Percentiles rank a stretch among this genome's conserved stretches.
Evolutionary conservation across 768 basidiomycete genomes (phyloP).

Genomic region (Panus rudis): DNA sequence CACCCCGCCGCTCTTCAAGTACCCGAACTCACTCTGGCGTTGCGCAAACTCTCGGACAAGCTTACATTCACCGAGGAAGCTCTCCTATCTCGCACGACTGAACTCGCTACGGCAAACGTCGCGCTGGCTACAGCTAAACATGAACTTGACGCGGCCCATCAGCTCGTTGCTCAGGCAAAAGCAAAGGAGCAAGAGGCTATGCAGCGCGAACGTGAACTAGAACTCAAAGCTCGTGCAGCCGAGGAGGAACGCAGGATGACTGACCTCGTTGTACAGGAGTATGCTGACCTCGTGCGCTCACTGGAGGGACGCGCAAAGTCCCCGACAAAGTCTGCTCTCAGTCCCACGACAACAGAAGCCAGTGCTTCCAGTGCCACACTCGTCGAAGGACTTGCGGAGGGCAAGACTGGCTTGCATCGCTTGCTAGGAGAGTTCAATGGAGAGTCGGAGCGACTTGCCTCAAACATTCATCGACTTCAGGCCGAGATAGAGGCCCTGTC

Average conservation of each 20-base stretch:
- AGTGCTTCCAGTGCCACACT: constrained; percentile 13
- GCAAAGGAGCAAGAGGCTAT: constrained; percentile 48
- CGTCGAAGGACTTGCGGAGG: constrained; percentile 34
- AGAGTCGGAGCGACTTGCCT: constrained; percentile 40
- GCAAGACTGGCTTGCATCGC: constrained; percentile 40
- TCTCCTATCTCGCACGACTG: constrained; percentile 40
- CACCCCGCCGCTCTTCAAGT: constrained; percentile 33
- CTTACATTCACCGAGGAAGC: constrained; percentile 53
- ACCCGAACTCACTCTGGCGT: constrained; percentile 57
- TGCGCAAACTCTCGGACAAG: constrained; percentile 64
- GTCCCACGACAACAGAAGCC: background rate
- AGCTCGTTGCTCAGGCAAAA: constrained; percentile 45
- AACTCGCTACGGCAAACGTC: constrained; percentile 36
- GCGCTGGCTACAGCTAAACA: constrained; percentile 38
- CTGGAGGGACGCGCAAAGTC: constrained; percentile 40
- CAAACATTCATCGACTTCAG: constrained; percentile 35
- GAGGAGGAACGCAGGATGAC: constrained; percentile 57
- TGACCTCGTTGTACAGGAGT: constrained; percentile 63
- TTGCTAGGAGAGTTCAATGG: constrained; percentile 43
- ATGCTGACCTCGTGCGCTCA: constrained; percentile 65
- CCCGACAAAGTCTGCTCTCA: constrained; percentile 5
- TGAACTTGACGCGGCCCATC: constrained; percentile 45
- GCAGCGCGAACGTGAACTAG: constrained; percentile 41
- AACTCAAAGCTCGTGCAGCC: constrained; percentile 36
- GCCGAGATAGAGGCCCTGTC: constrained; percentile 37